These are phyloP conservation scores for Fusarium newnesense DNA, from an alignment of 2,329 filamentous ascomycete genomes.

Conservation along the genomic window DNA sequence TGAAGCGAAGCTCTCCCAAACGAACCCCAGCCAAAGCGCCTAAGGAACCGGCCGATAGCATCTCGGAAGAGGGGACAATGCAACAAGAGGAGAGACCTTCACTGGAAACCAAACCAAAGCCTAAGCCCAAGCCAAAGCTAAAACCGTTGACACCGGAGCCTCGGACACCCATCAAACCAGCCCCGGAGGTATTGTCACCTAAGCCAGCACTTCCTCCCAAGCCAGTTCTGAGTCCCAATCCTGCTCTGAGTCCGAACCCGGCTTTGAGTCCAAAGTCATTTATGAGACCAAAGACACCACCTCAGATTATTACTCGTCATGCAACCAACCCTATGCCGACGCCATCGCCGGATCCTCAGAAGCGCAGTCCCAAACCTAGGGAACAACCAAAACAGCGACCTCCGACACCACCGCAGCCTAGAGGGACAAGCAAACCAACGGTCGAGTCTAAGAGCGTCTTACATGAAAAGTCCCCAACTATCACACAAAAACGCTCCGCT, in stretches of 20 bases:
- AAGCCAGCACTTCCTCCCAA: conserved; percentile 48
- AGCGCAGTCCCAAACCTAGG: conserved; percentile 31
- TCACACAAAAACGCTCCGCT: conserved; percentile 23
- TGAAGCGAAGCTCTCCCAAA: conserved; percentile 47
- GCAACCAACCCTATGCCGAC: conserved; percentile 33
- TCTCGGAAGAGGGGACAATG: conserved; percentile 19
- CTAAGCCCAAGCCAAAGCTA: conserved; percentile 41
- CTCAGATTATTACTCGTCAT: conserved; percentile 40
- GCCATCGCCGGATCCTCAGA: conserved; percentile 46
- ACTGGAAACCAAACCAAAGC: conserved; percentile 44
- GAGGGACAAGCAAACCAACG: conserved; percentile 42
- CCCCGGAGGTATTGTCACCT: conserved; percentile 45
- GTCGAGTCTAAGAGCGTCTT: conserved; percentile 14
- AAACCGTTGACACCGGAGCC: conserved; percentile 36
- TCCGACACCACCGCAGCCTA: conserved; percentile 52
- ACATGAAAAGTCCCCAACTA: conserved; percentile 1
- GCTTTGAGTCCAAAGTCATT: conserved; percentile 39
- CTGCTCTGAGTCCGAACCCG: neutral
- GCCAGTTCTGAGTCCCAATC: conserved; percentile 27
- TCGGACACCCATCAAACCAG: conserved; percentile 30
- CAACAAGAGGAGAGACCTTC: neutral
- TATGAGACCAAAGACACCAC: conserved; percentile 45
- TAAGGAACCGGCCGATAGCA: conserved; percentile 16
- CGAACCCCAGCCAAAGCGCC: conserved; percentile 27
- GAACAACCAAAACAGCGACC: conserved; percentile 41